phyloP scores from a whole-genome alignment of 2,329 filamentous ascomycete species.

The Aspergillus spinulosporus region DNA sequence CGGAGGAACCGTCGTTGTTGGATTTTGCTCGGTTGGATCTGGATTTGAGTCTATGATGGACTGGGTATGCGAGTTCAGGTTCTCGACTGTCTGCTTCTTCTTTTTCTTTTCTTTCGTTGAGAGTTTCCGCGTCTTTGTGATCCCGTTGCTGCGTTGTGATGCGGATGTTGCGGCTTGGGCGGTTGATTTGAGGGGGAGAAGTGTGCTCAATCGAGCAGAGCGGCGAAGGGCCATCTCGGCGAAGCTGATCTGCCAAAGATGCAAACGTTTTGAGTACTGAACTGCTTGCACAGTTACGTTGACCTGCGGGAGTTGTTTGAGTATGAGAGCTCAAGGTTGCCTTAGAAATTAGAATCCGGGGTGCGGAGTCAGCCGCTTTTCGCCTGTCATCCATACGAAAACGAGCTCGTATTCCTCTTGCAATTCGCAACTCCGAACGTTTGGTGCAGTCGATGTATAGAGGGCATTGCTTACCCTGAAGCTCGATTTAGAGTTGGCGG shows the following conservation, averaged over 20 bases:
- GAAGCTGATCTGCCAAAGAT: background rate
- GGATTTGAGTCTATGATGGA: background rate
- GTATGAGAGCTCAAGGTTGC: background rate
- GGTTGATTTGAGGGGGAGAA: constrained; percentile 23
- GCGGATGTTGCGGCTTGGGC: constrained; percentile 17
- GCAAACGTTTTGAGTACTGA: background rate
- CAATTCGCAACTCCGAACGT: background rate
- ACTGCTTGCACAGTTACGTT: background rate
- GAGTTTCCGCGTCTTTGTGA: constrained; percentile 33
- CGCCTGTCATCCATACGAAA: constrained; percentile 1
- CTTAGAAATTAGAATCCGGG: background rate
- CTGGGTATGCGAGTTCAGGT: constrained; percentile 4
- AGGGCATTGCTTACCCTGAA: background rate
- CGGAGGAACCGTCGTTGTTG: constrained; percentile 2
- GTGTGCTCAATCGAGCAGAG: constrained; percentile 50
- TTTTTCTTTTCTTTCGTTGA: constrained; percentile 27
- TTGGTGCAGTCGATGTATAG: background rate
- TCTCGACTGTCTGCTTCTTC: background rate
- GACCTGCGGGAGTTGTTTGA: constrained; percentile 1
- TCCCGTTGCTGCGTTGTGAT: constrained; percentile 23
- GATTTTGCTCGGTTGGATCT: background rate
- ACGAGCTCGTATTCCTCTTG: background rate
- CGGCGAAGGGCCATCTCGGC: constrained; percentile 44
- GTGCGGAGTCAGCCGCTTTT: background rate
- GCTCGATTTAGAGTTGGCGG: background rate